A percentile compares a stretch with the other conserved stretches of the same genome.
These are phyloP conservation scores for Wickerhamiella hasegawae DNA, from an alignment of 805 yeast genomes.

Conservation along the genomic window DNA sequence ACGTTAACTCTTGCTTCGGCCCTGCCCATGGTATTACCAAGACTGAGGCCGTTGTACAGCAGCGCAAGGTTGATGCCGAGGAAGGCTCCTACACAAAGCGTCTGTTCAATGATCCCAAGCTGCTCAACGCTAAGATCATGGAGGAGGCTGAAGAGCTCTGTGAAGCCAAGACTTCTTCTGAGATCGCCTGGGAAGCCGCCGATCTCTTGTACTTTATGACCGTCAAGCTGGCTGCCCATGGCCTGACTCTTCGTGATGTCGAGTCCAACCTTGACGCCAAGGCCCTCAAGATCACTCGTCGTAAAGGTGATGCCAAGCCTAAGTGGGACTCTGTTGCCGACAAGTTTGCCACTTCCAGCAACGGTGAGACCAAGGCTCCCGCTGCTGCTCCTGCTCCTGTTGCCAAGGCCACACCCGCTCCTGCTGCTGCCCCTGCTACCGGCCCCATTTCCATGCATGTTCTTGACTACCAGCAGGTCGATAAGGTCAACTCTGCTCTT, in stretches of 20 bases:
- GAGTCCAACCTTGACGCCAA: constrained; percentile 75
- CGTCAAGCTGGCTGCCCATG: constrained; percentile 53
- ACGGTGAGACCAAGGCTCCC: constrained; percentile 10
- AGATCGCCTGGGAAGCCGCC: constrained; percentile 95
- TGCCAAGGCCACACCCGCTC: not conserved
- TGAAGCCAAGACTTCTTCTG: constrained; percentile 54
- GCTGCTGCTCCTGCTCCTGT: constrained; percentile 9
- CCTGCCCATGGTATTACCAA: constrained; percentile 46
- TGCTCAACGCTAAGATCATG: constrained; percentile 67
- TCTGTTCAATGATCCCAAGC: constrained; percentile 57
- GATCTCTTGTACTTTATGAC: constrained; percentile 61
- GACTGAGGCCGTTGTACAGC: constrained; percentile 49
- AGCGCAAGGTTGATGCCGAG: constrained; percentile 57
- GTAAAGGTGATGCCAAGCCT: constrained; percentile 92
- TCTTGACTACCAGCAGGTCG: constrained; percentile 21
- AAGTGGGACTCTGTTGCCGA: constrained; percentile 31
- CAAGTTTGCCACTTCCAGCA: constrained; percentile 10
- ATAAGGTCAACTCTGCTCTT: constrained; percentile 44
- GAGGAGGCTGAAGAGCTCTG: constrained; percentile 95
- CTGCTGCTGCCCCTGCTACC: not conserved
- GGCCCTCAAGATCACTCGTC: constrained; percentile 71
- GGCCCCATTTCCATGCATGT: constrained; percentile 14
- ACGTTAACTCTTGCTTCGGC: constrained; percentile 71
- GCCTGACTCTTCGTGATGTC: constrained; percentile 65
- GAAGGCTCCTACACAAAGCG: constrained; percentile 91